These are phyloP conservation scores for Endogone sp. DNA, from an alignment of 192 early-diverging fungal species.

Conservation along the genomic window DNA sequence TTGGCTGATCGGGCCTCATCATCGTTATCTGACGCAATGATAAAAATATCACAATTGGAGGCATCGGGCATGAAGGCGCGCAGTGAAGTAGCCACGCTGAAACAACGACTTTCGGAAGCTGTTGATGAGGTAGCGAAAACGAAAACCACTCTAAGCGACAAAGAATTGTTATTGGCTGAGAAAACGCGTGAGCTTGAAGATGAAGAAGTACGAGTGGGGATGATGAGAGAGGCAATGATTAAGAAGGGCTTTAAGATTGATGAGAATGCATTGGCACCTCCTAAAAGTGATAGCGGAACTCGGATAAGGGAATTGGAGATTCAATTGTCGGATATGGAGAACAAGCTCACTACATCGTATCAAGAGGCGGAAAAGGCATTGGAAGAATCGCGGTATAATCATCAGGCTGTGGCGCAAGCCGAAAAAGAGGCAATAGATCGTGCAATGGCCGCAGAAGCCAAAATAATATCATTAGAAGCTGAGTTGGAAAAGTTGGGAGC, in stretches of 20 bases:
- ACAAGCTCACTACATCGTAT: conserved; percentile 1
- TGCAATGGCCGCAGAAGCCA: conserved; percentile 16
- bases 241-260: conserved; percentile 42
- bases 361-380: conserved; percentile 17
- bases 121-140: conserved; percentile 31
- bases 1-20: conserved; percentile 17
- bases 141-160: conserved; percentile 33
- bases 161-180: conserved; percentile 35
- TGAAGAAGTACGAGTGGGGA: conserved; percentile 38
- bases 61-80: conserved; percentile 37
- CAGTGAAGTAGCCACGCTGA: conserved; percentile 36
- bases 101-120: conserved; percentile 35
- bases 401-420: neutral
- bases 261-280: conserved; percentile 1
- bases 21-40: conserved; percentile 35
- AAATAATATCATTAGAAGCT: conserved; percentile 9
- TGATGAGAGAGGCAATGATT: conserved; percentile 42
- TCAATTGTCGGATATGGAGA: conserved; percentile 1
- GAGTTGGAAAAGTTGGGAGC: conserved; percentile 3
- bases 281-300: neutral
- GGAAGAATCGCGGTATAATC: conserved; percentile 13
- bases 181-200: conserved; percentile 41
- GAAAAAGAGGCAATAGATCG: conserved; percentile 21
- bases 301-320: conserved; percentile 3
- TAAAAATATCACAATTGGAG: conserved; percentile 44